Base-by-base conservation (phyloP, 2,329 filamentous ascomycete genomes). In the Botryotinia calthae region DNA sequence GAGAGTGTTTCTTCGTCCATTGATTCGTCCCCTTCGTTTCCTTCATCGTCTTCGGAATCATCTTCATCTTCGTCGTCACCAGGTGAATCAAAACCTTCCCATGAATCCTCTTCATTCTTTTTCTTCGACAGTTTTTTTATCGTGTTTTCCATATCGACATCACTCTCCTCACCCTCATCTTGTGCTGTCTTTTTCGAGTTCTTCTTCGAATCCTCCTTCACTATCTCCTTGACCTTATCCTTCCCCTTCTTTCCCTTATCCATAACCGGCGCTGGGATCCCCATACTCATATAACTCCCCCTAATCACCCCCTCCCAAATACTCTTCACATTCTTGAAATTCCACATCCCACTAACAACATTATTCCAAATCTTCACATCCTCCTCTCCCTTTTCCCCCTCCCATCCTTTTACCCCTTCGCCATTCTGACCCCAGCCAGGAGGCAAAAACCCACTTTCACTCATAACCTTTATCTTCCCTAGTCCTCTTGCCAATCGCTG, bases 341-440 rank as follows among this genome's bases (percentile, higher is more conserved):
- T 88, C 76, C 83, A 87, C 76, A 89, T 78, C 68, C 87, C 82
- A 73, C 86, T 86, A 71, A 82, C 81, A n/a, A 89, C 86, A 80
- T 88, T 88, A 81, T 70, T 76, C 70, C 75, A 79, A 74, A 70
- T 80, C 74, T 71, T 80, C 16, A 79, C 76, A 25, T 72, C 31
- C 12, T 77, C 77, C 5, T 77, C 75, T 9, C 73, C 74, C 65
- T 76, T 79, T 46, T 81, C 79, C 8, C 77, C 78, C 46, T 81
- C 79, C 18, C 82, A 76, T 22, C 79, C 79, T 40, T 76, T 79
- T 22, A 77, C 79, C 25, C 80, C 76, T 42, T 81, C 79, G 4
- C 65, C 65, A 68, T 14, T 31, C 2, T 68, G 48, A 2, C 65
- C 65, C 70, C 70, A 72, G n/a, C 10, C 63, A 25, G 79, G 76